Percentiles rank a stretch among this genome's conserved stretches.
These are phyloP conservation scores for Populus trichocarpa DNA, from an alignment of 441 rosid genomes.

Conservation along the genomic window DNA sequence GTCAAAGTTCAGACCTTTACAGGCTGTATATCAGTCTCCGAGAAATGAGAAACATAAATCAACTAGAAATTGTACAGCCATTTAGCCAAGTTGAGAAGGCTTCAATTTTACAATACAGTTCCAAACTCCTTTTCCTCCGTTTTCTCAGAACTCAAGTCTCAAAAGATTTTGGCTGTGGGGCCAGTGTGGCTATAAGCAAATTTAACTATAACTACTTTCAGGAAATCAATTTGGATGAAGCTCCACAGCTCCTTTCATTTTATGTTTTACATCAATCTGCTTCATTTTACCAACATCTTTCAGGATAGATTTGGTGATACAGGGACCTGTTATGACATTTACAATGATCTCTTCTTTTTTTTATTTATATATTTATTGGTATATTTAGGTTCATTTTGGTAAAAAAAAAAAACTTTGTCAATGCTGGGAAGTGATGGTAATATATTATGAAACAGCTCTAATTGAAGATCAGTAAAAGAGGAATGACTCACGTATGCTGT, in stretches of 20 bases:
- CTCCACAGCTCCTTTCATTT: not conserved
- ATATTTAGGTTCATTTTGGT: not conserved
- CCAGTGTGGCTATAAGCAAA: not conserved
- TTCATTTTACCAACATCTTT: not conserved
- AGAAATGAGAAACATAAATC: not conserved
- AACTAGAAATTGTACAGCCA: not conserved
- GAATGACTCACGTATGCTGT: conserved; percentile 47
- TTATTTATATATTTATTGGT: not conserved
- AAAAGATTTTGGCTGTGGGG: not conserved
- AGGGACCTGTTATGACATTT: not conserved
- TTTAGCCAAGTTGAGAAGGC: conserved; percentile 2
- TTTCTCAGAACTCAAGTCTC: not conserved
- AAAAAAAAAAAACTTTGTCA: not conserved
- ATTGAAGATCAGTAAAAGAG: not conserved
- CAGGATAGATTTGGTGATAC: not conserved
- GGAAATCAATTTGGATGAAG: not conserved
- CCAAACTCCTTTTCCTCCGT: not conserved
- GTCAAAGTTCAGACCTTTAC: not conserved
- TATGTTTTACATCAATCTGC: not conserved
- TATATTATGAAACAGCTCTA: not conserved
- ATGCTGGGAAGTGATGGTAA: not conserved
- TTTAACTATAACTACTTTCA: not conserved
- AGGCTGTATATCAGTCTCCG: not conserved
- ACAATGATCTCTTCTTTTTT: not conserved
- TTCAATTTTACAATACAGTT: not conserved